Evolutionary conservation across 129 eudicot species (phyloP), one percentile per base, ranked within the genome.

Genomic region (Scalesia atractyloides): DNA sequence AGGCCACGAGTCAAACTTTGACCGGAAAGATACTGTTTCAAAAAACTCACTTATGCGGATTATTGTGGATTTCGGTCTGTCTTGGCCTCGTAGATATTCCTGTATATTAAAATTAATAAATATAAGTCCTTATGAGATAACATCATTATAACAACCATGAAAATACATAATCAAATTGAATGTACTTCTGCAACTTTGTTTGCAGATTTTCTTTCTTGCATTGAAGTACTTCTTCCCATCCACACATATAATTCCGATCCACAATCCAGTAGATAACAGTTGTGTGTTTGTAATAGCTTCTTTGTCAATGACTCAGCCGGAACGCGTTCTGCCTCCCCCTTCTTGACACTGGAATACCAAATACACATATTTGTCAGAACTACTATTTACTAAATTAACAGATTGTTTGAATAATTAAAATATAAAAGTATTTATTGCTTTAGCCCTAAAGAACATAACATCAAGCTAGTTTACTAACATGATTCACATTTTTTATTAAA

Each of bases 1-100:
- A 74, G 97, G 97, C 97, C 97, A 90, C 7, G 85, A 85, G 68
- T 72, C 82, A 80, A 90, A 90, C 78, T 83, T 82, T 48, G 95
- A 78, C 59, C 79, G 79, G 49, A 90, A 90, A 76, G 75, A 63
- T 54, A 87, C 91, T 4, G 86, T 85, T 84, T 90, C 97, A 85
- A 80, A 90, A 53, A 89, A 89, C 81, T 90, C 97, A 64, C 82
- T 85, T 66, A 90, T 84, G 43, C 89, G 85, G 30, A 77, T 82
- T 62, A 90, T 30, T 73, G 79, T 89, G 73, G 81, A 48, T 68
- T 82, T 89, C 77, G 94, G 80, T 60, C 96, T 78, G 33, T 89
- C 90, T 33, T 72, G 86, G 52, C 64, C 80, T 30, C 73, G 83
- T 53, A 92, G 76, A 73, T 88, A 73, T 68, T 89, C 94, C 97